Evolutionary conservation across 2,329 filamentous ascomycete genomes (phyloP), one percentile per base, ranked within the genome.

Genomic region (Dryadomyces quercivorus): DNA sequence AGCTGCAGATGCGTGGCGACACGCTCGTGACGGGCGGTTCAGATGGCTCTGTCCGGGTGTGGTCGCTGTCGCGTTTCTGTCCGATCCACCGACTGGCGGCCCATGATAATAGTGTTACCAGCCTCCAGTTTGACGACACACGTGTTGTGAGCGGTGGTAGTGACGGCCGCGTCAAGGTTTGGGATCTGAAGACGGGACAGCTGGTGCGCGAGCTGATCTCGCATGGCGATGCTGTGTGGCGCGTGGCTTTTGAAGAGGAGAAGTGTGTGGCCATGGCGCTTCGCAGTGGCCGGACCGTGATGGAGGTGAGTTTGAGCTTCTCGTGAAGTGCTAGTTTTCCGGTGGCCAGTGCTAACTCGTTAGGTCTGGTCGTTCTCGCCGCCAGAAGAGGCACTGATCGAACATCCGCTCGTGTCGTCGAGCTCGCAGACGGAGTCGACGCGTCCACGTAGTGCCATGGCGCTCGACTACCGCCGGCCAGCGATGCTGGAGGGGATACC

Each of bases 31-130:
- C 93, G 0, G 93, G 93, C 59, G 93, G 93, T 51, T 95, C 90
- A 15, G 93, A 98, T 67, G 93, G 93, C 22, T 95, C 90, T 20
- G 93, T 98, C 51, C 80, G 94, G 53, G 91, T 98, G 22, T 98
- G 93, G 93, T 96, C 91, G 31, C 72, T 98, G 58, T 84, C 90
- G 61, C 88, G 85, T 61, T 94, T 92, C 77, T 85, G 85, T 57
- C 86, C 93, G 0, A 95, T 98, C 57, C 93, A 98, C 71, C 83
- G 93, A 48, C 77, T 98, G 52, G 93, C 93, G 44, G 93, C 93
- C 3, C 93, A 98, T 67, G 93, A 98, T 69, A 98, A 98, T 69
- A 96, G 91, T 66, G 93, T 98, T 53, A 98, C 93, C 1, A 96
- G 90, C 68, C 74, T 98, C 61, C 93, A 98, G 65, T 98, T 98